A percentile compares a stretch with the other conserved stretches of the same genome.
phyloP scores from a whole-genome alignment of 306 rosid species.

The Pueraria montana region DNA sequence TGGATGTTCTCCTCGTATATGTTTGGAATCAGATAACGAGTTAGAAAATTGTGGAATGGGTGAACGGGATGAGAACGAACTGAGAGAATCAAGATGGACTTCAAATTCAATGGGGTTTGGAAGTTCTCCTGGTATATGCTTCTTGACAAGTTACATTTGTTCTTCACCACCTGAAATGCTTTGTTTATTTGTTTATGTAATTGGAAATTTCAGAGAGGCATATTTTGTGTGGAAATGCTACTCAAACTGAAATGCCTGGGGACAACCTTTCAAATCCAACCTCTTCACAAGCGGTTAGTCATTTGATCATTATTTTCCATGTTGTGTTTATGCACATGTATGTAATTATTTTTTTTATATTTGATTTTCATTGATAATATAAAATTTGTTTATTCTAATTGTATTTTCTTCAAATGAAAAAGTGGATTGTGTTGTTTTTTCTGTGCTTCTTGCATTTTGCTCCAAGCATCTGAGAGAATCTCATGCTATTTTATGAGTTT shows the following conservation, averaged over 20 bases:
- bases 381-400: not conserved
- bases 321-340: not conserved
- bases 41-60: slow-evolving; percentile 55
- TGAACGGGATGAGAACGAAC: slow-evolving; percentile 51
- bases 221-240: slow-evolving; percentile 53
- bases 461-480: slow-evolving; percentile 4
- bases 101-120: slow-evolving; percentile 44
- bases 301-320: slow-evolving; percentile 48
- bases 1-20: slow-evolving; percentile 58
- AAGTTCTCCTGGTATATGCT: slow-evolving; percentile 62
- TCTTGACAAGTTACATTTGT: slow-evolving; percentile 26
- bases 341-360: slow-evolving; percentile 5
- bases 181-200: slow-evolving; percentile 26
- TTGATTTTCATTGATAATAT: not conserved
- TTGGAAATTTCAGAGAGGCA: slow-evolving; percentile 34
- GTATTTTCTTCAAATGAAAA: slow-evolving; percentile 25
- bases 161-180: slow-evolving; percentile 37
- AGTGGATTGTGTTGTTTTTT: slow-evolving; percentile 10
- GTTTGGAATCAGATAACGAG: slow-evolving; percentile 62
- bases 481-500: slow-evolving; percentile 49
- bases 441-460: not conserved
- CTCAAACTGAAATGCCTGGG: slow-evolving; percentile 44
- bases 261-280: slow-evolving; percentile 50
- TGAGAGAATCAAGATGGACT: slow-evolving; percentile 53
- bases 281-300: slow-evolving; percentile 54